Evolutionary conservation across 495 filamentous ascomycete genomes (phyloP), one percentile per base, ranked within the genome.

Genomic region (Trichoderma orchidacearum): DNA sequence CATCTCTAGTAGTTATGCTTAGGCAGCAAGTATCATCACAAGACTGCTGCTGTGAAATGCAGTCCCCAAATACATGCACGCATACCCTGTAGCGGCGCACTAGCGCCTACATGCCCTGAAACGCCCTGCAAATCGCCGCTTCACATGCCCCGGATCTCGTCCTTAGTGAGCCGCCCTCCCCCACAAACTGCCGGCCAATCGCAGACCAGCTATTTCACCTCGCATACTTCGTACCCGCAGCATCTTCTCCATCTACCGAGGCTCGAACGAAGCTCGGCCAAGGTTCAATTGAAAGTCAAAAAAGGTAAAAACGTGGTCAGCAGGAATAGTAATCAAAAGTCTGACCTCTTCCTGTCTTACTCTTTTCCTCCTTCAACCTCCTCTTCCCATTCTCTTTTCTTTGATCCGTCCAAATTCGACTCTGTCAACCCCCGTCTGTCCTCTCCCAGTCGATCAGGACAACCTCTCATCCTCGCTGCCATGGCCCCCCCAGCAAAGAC

Each of bases 401-500:
- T n/a, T n/a, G n/a, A n/a, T n/a, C n/a, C n/a, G n/a, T n/a, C n/a
- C n/a, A n/a, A n/a, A n/a, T n/a, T n/a, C n/a, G n/a, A n/a, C n/a
- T n/a, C n/a, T n/a, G n/a, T n/a, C n/a, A n/a, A n/a, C 21, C 17
- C 13, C 21, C 41, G 7, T 27, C 21, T 48, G n/a, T 27, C 17
- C 0, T 1, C 18, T 48, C 21, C 21, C 27, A 7, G 8, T 5
- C 21, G 11, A 23, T 27, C 18, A 15, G 8, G 21, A 13, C 32
- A 35, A 35, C 12, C 1, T 48, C 18, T 9, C 41, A 25, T 9
- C 7, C n/a, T n/a, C n/a, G 8, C 41, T 23, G 21, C 36, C 17
- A 48, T 48, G 41, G 41, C 41, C 27, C 41, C 41, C 41, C 41
- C 41, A 17, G 41, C 41, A 48, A 55, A 75, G 65, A 75, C 77